A percentile compares a stretch with the other conserved stretches of the same genome.
Conservation (phyloP, 192 early-diverging fungal species). For the Backusella australiensis region DNA sequence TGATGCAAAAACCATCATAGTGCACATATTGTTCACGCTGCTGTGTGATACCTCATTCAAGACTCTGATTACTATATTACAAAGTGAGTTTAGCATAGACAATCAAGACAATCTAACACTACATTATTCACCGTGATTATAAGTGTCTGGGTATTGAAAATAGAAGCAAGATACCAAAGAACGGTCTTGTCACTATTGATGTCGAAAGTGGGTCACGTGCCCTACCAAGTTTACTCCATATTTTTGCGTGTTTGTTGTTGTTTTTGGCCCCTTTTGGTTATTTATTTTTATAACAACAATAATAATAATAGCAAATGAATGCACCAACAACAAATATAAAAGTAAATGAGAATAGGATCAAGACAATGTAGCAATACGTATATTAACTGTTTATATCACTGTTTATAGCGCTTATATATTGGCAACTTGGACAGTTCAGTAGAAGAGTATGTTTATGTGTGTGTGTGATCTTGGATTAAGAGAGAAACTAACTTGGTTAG, state of each 20-base stretch:
- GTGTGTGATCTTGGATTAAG: not conserved
- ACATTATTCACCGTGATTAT: too few relatives aligned
- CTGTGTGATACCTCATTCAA: too few relatives aligned
- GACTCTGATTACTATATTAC: too few relatives aligned
- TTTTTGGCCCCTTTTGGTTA: not conserved
- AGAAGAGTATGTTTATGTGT: constrained; percentile 51
- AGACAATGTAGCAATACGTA: too few relatives aligned
- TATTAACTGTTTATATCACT: not conserved
- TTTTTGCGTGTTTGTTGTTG: not conserved
- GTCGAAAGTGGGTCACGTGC: not conserved
- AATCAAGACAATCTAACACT: too few relatives aligned
- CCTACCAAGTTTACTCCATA: not conserved
- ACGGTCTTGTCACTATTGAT: too few relatives aligned
- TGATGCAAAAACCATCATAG: too few relatives aligned
- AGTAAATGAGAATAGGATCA: not conserved
- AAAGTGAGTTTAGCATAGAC: too few relatives aligned
- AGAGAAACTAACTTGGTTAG: constrained; percentile 17
- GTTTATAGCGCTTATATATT: constrained; percentile 56
- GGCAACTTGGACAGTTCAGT: constrained; percentile 64
- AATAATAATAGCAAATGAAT: not conserved
- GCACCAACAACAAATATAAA: constrained; percentile 10
- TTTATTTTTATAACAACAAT: not conserved
- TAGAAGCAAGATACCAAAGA: too few relatives aligned
- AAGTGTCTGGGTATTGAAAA: too few relatives aligned
- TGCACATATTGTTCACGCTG: too few relatives aligned